Conservation (phyloP, 352 stramenopile species). For the Phytopythium helicoides region DNA sequence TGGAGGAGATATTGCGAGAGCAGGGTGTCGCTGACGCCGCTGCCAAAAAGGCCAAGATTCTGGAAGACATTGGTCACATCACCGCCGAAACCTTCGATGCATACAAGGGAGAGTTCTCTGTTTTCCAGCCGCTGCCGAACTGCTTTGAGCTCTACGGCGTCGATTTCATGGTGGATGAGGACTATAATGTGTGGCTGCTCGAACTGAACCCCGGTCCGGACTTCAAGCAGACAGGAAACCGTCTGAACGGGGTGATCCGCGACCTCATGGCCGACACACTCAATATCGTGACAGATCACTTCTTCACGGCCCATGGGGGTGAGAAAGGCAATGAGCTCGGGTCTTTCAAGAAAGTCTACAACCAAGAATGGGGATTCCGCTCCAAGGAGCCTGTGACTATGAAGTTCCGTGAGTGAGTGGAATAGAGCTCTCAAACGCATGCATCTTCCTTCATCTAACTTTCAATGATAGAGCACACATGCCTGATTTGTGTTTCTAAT, state of each 20-base stretch:
- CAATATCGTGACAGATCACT: conserved; percentile 48
- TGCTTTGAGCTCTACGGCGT: conserved; percentile 80
- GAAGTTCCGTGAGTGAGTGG: conserved; percentile 44
- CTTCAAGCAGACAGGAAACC: conserved; percentile 71
- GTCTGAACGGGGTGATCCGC: conserved; percentile 57
- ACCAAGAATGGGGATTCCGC: conserved; percentile 49
- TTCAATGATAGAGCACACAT: background rate
- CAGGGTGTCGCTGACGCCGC: conserved; percentile 32
- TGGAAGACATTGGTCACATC: conserved; percentile 56
- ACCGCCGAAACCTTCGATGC: conserved; percentile 62
- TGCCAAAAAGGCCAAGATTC: conserved; percentile 51
- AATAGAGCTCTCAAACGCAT: background rate
- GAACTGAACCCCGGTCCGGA: conserved; percentile 78
- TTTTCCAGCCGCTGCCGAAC: conserved; percentile 65
- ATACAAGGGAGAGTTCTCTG: conserved; percentile 72
- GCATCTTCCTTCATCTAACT: conserved; percentile 5
- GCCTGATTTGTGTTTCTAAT: background rate
- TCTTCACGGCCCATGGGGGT: conserved; percentile 24
- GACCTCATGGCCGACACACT: conserved; percentile 63
- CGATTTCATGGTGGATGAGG: conserved; percentile 71
- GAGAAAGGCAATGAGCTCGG: conserved; percentile 16
- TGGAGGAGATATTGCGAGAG: conserved; percentile 48
- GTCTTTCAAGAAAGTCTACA: conserved; percentile 52
- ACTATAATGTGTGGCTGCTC: conserved; percentile 67
- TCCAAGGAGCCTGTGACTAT: conserved; percentile 47